Percentiles rank a stretch among this genome's conserved stretches.
Evolutionary conservation across 1,284 basidiomycete genomes (phyloP).

Genomic region (Tetrapyrgos nigripes): DNA sequence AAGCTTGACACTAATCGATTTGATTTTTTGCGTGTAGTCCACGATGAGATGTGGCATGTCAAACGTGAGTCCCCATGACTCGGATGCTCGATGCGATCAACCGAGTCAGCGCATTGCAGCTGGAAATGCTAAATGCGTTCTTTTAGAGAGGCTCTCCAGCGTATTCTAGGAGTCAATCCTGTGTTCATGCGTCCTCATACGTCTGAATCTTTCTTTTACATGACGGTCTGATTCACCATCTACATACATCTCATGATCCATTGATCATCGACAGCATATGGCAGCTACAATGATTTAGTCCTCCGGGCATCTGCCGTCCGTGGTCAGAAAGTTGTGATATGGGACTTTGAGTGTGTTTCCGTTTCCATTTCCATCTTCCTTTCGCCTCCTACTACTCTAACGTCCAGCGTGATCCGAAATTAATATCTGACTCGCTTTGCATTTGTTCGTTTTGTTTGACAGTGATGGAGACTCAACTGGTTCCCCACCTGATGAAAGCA

Average conservation of each 20-base stretch:
- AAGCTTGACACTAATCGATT: neutral
- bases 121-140: neutral
- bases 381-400: too few species aligned
- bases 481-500: slow-evolving; percentile 36
- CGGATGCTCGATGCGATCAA: too few species aligned
- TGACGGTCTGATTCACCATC: slow-evolving; percentile 1
- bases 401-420: too few species aligned
- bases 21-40: slow-evolving; percentile 13
- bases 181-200: slow-evolving; percentile 40
- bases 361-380: too few species aligned
- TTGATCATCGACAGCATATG: too few species aligned
- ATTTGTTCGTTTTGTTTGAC: too few species aligned
- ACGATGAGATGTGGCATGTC: slow-evolving; percentile 28
- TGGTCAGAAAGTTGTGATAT: slow-evolving; percentile 43
- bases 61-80: slow-evolving; percentile 26
- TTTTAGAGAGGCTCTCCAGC: slow-evolving; percentile 37
- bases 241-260: too few species aligned
- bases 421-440: too few species aligned
- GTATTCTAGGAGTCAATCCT: slow-evolving; percentile 38
- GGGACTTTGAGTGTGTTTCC: slow-evolving; percentile 50
- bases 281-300: slow-evolving; percentile 44
- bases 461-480: slow-evolving; percentile 47
- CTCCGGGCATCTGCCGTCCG: slow-evolving; percentile 35
- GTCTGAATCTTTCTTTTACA: neutral
- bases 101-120: too few species aligned